A percentile compares a stretch with the other conserved stretches of the same genome.
phyloP scores from a whole-genome alignment of 1,139 yeast genomes.

The Yamadazyma taylorii region DNA sequence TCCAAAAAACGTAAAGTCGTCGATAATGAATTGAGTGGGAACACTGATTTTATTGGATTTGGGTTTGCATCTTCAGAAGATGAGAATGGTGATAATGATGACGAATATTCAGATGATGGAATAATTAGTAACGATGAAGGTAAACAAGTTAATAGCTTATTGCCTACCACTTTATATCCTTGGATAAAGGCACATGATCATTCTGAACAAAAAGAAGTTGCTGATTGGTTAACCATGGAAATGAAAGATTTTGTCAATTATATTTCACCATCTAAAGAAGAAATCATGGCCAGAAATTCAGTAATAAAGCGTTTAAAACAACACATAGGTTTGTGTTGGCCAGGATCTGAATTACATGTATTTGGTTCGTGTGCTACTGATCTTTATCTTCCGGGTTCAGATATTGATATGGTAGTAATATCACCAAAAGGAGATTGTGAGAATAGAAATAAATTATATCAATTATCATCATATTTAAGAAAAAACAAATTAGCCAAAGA shows the following conservation, averaged over 20 bases:
- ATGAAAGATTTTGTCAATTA: conserved; percentile 84
- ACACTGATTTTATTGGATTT: conserved; percentile 58
- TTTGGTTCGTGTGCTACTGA: conserved; percentile 98
- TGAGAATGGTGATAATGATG: conserved; percentile 32
- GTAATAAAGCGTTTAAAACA: conserved; percentile 62
- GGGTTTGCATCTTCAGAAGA: conserved; percentile 51
- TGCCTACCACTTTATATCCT: conserved; percentile 53
- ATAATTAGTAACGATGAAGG: conserved; percentile 39
- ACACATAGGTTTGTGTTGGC: conserved; percentile 68
- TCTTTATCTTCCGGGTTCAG: conserved; percentile 91
- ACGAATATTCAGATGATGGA: conserved; percentile 36
- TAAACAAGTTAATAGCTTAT: conserved; percentile 13
- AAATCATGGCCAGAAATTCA: conserved; percentile 66
- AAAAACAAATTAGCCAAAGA: conserved; percentile 62
- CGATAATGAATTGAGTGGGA: conserved; percentile 40
- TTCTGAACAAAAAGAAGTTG: conserved; percentile 69
- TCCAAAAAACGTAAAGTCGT: conserved; percentile 13
- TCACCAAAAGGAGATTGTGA: conserved; percentile 68
- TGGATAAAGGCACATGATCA: conserved; percentile 82
- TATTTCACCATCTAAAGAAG: conserved; percentile 81
- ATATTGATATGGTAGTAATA: conserved; percentile 89
- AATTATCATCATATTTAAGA: conserved; percentile 70
- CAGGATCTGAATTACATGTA: conserved; percentile 76
- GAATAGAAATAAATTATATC: conserved; percentile 66
- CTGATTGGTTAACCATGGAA: conserved; percentile 88